Conservation (phyloP, 2,329 filamentous ascomycete genomes). For the Clonostachys rosea region DNA sequence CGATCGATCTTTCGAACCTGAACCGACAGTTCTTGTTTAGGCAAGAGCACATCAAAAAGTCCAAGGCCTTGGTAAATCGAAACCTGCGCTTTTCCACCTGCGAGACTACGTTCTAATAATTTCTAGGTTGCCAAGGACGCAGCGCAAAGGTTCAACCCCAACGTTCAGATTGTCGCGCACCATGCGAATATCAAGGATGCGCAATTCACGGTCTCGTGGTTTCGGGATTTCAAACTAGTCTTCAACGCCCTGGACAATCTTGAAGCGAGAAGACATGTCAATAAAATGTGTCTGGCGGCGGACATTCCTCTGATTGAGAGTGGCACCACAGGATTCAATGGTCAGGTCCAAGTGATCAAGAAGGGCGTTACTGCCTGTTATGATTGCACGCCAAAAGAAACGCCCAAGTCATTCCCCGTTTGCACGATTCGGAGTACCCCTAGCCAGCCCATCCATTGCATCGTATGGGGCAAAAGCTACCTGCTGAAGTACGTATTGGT, state of each 20-base stretch:
- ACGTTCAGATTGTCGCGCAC: constrained; percentile 79
- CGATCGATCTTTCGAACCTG: constrained; percentile 94
- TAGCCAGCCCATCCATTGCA: constrained; percentile 95
- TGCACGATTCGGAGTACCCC: constrained; percentile 97
- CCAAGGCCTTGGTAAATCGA: constrained; percentile 76
- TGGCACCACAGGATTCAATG: constrained; percentile 95
- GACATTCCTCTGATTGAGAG: constrained; percentile 91
- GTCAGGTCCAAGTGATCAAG: constrained; percentile 95
- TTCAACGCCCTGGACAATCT: constrained; percentile 98
- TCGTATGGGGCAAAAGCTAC: constrained; percentile 98
- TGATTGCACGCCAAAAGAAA: constrained; percentile 86
- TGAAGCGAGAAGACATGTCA: constrained; percentile 89
- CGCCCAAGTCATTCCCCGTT: constrained; percentile 89
- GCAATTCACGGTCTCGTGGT: constrained; percentile 86
- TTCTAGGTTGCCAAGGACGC: constrained; percentile 84
- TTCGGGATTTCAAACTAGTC: constrained; percentile 74
- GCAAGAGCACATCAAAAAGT: constrained; percentile 95
- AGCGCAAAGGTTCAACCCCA: constrained; percentile 84
- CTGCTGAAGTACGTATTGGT: constrained; percentile 60
- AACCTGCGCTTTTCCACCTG: not conserved
- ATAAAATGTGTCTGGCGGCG: constrained; percentile 93
- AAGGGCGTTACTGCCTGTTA: constrained; percentile 93
- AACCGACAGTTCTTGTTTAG: constrained; percentile 97
- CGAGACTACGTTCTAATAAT: constrained; percentile 10
- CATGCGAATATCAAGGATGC: constrained; percentile 93